Evolutionary conservation across 2,329 filamentous ascomycete genomes (phyloP), one percentile per base, ranked within the genome.

Genomic region (Diaporthe destruens): DNA sequence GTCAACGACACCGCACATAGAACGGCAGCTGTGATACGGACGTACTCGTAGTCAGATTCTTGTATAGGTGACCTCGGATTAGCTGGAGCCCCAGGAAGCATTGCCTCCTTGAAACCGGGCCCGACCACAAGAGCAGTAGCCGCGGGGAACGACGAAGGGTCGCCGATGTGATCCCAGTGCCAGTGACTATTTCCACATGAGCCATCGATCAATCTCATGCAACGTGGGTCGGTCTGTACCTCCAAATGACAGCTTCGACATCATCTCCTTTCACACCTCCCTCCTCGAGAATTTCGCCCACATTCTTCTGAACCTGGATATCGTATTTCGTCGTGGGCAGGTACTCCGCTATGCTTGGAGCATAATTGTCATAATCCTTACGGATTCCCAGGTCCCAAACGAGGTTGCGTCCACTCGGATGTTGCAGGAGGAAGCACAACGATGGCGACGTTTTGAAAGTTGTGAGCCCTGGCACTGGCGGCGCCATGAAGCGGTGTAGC

Each of bases 111-210:
- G 76, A 86, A 83, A 0, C 85, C 85, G 2, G 85, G 82, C 0
- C 86, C 86, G 3, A 86, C 84, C 39, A 87, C 74, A 0, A 88
- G 74, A 5, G 81, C 79, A 5, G 84, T 85, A 7, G 74, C 77
- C 0, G 74, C 3, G 3, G 84, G 83, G 57, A 88, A 87, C 0
- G 75, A 76, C 2, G 81, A 80, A 1, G 82, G 78, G 69, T 86
- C 82, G 1, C 86, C 87, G n/a, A 80, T 82, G 73, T 88, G 86
- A 74, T 88, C 85, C 74, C 79, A 83, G 71, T 82, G 80, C 73
- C 79, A 82, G 73, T 85, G 83, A 69, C 80, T 82, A 78, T 80
- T 25, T n/a, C 20, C 49, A 53, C 49, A 53, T 53, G 6, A 23
- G 49, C 8, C 49, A n/a, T 53, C 49, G 25, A 53, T n/a, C 12